Conservation (phyloP, 805 yeast species). For the Suhomyces sp. region DNA sequence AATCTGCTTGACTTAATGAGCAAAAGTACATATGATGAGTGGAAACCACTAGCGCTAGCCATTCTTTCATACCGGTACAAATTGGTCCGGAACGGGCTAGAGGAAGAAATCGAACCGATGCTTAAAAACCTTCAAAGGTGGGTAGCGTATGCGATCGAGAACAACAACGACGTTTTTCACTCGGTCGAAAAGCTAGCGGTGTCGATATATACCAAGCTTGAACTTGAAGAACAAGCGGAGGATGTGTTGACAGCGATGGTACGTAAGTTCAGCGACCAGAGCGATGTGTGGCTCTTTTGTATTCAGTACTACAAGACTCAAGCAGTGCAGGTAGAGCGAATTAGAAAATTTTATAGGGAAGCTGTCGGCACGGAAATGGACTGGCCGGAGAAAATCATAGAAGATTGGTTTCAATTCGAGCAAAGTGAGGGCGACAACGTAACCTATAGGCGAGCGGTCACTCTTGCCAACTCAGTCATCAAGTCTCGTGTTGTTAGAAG, state of each 20-base stretch:
- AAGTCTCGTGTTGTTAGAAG: not conserved
- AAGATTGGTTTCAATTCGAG: constrained; percentile 42
- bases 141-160: not conserved
- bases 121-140: constrained; percentile 21
- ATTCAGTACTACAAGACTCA: constrained; percentile 33
- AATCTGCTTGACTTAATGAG: constrained; percentile 15
- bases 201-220: constrained; percentile 23
- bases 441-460: constrained; percentile 19
- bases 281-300: constrained; percentile 49
- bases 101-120: constrained; percentile 18
- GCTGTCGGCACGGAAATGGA: constrained; percentile 39
- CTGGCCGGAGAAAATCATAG: constrained; percentile 49
- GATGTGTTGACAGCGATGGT: constrained; percentile 21
- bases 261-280: constrained; percentile 27
- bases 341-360: constrained; percentile 24
- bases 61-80: constrained; percentile 14
- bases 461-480: constrained; percentile 1
- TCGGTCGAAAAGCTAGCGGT: constrained; percentile 44
- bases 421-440: constrained; percentile 29
- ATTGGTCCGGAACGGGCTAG: constrained; percentile 4
- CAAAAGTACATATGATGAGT: constrained; percentile 20
- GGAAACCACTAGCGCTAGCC: constrained; percentile 32
- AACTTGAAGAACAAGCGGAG: constrained; percentile 24
- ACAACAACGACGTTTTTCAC: constrained; percentile 35
- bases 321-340: constrained; percentile 21